Conservation (phyloP, 2,329 filamentous ascomycete genomes). For the Beauveria varroae region DNA sequence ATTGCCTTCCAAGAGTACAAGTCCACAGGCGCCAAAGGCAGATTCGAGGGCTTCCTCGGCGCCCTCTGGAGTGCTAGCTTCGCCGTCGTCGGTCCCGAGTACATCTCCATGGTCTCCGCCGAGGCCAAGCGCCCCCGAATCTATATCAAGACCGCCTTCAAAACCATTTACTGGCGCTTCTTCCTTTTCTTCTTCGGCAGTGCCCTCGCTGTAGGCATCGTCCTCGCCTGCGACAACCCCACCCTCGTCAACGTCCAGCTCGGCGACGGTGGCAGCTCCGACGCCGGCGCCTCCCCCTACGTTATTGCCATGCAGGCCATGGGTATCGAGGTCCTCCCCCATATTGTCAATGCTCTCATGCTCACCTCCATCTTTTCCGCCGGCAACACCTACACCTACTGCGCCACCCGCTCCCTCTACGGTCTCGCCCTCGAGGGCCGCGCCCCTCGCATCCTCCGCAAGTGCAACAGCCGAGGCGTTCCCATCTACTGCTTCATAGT, state of each 20-base stretch:
- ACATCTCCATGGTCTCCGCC: constrained; percentile 61
- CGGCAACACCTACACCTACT: constrained; percentile 46
- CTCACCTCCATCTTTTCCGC: constrained; percentile 37
- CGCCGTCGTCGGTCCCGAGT: constrained; percentile 59
- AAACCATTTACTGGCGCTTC: constrained; percentile 65
- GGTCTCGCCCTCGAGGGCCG: constrained; percentile 43
- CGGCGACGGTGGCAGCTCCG: constrained; percentile 24
- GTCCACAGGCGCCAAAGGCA: constrained; percentile 52
- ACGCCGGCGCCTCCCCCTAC: constrained; percentile 53
- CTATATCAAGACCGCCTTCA: constrained; percentile 62
- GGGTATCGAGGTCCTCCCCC: constrained; percentile 43
- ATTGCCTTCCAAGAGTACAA: constrained; percentile 44
- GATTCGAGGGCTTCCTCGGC: constrained; percentile 63
- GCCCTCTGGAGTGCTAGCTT: constrained; percentile 59
- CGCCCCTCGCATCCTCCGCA: constrained; percentile 44
- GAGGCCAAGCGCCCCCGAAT: constrained; percentile 57
- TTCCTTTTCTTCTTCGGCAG: constrained; percentile 65
- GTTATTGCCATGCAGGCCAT: constrained; percentile 55
- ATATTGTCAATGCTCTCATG: constrained; percentile 49
- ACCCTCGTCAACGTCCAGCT: constrained; percentile 46
- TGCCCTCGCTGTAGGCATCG: constrained; percentile 57
- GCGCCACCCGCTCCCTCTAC: constrained; percentile 42
- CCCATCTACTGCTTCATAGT: constrained; percentile 50
- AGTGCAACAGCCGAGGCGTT: constrained; percentile 53
- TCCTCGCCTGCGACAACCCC: constrained; percentile 57